These are phyloP conservation scores for Brachypodium distachyon DNA, from an alignment of 202 grass and related monocot species.

Conservation along the genomic window DNA sequence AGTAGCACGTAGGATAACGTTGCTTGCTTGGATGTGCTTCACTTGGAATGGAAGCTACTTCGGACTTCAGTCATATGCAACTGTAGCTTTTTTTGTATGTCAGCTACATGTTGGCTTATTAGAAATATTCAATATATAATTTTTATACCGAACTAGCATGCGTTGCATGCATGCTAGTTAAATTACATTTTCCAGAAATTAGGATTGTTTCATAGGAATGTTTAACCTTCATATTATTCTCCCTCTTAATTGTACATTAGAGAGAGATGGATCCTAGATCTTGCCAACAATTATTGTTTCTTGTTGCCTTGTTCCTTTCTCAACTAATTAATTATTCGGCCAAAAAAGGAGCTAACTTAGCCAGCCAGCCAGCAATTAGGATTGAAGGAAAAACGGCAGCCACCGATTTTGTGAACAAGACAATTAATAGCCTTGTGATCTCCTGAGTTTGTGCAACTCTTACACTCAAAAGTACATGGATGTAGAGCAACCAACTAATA, in stretches of 20 bases:
- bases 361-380: conserved; percentile 11
- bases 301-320: conserved; percentile 23
- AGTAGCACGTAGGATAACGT: neutral
- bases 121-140: no score
- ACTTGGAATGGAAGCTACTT: conserved; percentile 31
- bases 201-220: no score
- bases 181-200: neutral
- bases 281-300: conserved; percentile 27
- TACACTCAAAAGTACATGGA: conserved; percentile 28
- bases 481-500: neutral
- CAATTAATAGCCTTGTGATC: neutral
- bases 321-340: neutral
- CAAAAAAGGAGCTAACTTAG: neutral
- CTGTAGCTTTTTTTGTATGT: no score
- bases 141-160: no score
- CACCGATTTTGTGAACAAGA: neutral
- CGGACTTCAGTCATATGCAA: conserved; percentile 21
- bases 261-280: conserved; percentile 8
- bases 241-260: neutral
- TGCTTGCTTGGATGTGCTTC: conserved; percentile 16
- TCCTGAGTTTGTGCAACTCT: neutral
- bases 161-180: neutral
- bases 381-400: neutral
- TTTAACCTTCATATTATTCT: neutral
- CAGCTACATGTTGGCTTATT: no score